phyloP scores from a whole-genome alignment of 768 basidiomycete genomes.

The Dendrothele bispora region DNA sequence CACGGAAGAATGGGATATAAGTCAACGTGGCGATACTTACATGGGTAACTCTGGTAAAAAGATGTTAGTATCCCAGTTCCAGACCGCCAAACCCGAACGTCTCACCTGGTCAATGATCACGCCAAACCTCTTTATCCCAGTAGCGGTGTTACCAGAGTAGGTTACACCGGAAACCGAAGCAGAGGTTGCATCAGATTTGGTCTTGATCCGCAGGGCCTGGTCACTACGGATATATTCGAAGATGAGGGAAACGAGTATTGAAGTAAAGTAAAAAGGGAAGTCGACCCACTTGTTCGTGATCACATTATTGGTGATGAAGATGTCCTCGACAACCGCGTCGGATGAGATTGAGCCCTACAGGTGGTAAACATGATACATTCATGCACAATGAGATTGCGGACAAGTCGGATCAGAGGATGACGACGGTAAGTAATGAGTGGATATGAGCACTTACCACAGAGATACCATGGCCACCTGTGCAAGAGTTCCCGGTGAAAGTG shows the following conservation, averaged over 20 bases:
- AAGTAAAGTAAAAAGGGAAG: neutral
- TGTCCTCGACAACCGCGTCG: constrained; percentile 41
- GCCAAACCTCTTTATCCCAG: constrained; percentile 48
- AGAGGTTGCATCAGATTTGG: constrained; percentile 39
- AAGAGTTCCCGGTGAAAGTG: constrained; percentile 49
- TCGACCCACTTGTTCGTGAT: constrained; percentile 50
- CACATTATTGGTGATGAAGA: constrained; percentile 51
- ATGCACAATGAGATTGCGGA: too few species aligned
- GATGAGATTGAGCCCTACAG: constrained; percentile 61
- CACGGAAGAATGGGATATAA: too few species aligned
- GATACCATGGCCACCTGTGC: constrained; percentile 63
- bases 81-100: neutral
- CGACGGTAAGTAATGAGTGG: constrained; percentile 20
- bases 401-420: too few species aligned
- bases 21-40: too few species aligned
- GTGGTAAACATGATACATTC: constrained; percentile 33
- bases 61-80: neutral
- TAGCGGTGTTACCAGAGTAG: constrained; percentile 56
- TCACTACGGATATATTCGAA: too few species aligned
- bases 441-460: constrained; percentile 50
- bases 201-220: constrained; percentile 66
- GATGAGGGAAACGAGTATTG: too few species aligned
- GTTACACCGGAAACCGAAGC: constrained; percentile 50
- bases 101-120: constrained; percentile 59
- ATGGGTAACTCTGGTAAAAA: constrained; percentile 55